These are phyloP conservation scores for Pisolithus thermaeus DNA, from an alignment of 1,284 basidiomycete species.

Conservation along the genomic window DNA sequence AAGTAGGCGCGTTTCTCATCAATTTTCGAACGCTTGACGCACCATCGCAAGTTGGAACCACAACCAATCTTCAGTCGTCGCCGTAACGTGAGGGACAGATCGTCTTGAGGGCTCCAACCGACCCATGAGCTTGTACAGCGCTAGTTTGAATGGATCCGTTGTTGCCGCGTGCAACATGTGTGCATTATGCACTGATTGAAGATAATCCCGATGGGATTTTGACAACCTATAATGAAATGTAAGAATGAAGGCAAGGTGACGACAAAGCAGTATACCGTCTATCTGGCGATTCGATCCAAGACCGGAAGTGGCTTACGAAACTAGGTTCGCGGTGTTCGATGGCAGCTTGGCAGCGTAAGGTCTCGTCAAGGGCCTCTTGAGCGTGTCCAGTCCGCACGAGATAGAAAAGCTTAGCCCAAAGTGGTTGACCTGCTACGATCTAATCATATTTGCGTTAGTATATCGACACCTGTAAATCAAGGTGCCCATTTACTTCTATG, in stretches of 20 bases:
- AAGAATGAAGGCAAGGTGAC: conserved; percentile 3
- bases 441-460: conserved; percentile 25
- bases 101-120: conserved; percentile 83
- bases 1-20: background rate
- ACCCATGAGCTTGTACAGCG: conserved; percentile 93
- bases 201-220: conserved; percentile 76
- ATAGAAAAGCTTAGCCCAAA: conserved; percentile 94
- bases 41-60: conserved; percentile 96
- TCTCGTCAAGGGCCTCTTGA: conserved; percentile 76
- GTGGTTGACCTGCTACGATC: conserved; percentile 77
- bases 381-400: conserved; percentile 83
- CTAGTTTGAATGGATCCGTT: conserved; percentile 92
- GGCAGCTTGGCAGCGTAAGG: conserved; percentile 64
- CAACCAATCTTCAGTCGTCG: conserved; percentile 96
- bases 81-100: conserved; percentile 79
- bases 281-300: conserved; percentile 82
- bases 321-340: conserved; percentile 80
- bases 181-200: conserved; percentile 86
- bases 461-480: background rate
- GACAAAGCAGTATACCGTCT: conserved; percentile 46
- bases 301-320: conserved; percentile 81
- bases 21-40: conserved; percentile 7
- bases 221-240: conserved; percentile 48
- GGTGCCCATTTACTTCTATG: conserved; percentile 59
- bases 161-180: conserved; percentile 85